Evolutionary conservation across 1,139 yeast genomes (phyloP).

Genomic region (Candida sojae): DNA sequence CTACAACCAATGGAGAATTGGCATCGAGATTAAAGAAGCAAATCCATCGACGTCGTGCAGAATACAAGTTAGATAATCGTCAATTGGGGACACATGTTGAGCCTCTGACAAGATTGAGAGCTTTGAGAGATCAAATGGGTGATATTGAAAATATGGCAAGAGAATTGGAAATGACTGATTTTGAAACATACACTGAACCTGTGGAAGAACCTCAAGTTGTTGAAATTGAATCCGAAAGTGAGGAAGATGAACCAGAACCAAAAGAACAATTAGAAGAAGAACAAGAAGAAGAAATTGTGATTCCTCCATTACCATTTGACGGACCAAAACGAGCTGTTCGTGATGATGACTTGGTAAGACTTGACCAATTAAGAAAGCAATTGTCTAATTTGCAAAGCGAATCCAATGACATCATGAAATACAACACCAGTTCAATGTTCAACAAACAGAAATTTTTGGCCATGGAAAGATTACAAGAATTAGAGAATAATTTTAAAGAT

Average conservation of each 20-base stretch:
- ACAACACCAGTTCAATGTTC: constrained; percentile 60
- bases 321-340: constrained; percentile 39
- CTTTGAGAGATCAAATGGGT: constrained; percentile 82
- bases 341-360: constrained; percentile 43
- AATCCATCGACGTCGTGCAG: constrained; percentile 63
- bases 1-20: constrained; percentile 46
- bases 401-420: constrained; percentile 72
- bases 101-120: constrained; percentile 75
- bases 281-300: constrained; percentile 17
- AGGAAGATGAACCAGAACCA: constrained; percentile 16
- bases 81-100: constrained; percentile 63
- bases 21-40: constrained; percentile 57
- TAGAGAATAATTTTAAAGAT: constrained; percentile 61
- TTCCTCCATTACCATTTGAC: constrained; percentile 16
- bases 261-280: constrained; percentile 19
- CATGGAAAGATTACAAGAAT: constrained; percentile 63
- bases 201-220: constrained; percentile 8
- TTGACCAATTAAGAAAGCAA: constrained; percentile 58
- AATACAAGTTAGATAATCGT: constrained; percentile 56
- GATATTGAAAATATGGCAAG: constrained; percentile 82
- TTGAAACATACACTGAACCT: constrained; percentile 44
- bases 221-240: constrained; percentile 11
- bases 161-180: constrained; percentile 83
- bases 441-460: constrained; percentile 63
- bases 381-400: constrained; percentile 65